Evolutionary conservation across 768 basidiomycete genomes (phyloP).

Genomic region (Suillus luteus): DNA sequence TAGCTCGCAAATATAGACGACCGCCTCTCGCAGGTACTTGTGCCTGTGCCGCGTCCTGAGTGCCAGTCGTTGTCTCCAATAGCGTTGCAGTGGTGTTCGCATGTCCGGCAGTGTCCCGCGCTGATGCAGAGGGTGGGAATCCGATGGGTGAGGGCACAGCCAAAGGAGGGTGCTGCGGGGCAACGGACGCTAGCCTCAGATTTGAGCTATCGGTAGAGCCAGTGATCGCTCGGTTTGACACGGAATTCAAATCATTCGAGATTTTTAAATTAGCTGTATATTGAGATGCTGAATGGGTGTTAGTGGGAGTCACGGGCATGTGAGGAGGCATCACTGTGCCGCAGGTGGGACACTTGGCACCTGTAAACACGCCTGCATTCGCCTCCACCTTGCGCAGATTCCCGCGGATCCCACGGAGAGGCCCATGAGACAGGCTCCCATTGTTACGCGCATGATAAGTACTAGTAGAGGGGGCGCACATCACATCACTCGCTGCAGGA

Average conservation of each 20-base stretch:
- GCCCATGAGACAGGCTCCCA: conserved; percentile 7
- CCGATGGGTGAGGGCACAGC: background rate
- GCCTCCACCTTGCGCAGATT: background rate
- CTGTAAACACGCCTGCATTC: background rate
- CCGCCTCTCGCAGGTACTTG: background rate
- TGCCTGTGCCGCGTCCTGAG: background rate
- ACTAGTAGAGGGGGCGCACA: conserved; percentile 5
- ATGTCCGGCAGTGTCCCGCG: background rate
- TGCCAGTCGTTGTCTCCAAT: too few species aligned
- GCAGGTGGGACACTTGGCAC: conserved; percentile 11
- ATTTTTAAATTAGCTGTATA: background rate
- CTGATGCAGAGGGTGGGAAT: background rate
- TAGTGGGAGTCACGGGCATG: background rate
- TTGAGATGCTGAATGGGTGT: background rate
- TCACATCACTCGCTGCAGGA: background rate
- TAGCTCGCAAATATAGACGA: background rate
- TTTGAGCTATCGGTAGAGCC: conserved; percentile 20
- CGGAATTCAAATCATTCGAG: background rate
- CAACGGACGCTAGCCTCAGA: conserved; percentile 12
- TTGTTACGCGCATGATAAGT: conserved; percentile 15
- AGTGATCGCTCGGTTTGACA: background rate
- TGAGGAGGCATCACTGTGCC: conserved; percentile 9
- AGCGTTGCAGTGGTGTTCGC: background rate
- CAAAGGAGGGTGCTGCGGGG: background rate
- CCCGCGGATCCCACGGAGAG: conserved; percentile 8